phyloP scores from a whole-genome alignment of 2,329 filamentous ascomycete species.

The Fusarium avenaceum region DNA sequence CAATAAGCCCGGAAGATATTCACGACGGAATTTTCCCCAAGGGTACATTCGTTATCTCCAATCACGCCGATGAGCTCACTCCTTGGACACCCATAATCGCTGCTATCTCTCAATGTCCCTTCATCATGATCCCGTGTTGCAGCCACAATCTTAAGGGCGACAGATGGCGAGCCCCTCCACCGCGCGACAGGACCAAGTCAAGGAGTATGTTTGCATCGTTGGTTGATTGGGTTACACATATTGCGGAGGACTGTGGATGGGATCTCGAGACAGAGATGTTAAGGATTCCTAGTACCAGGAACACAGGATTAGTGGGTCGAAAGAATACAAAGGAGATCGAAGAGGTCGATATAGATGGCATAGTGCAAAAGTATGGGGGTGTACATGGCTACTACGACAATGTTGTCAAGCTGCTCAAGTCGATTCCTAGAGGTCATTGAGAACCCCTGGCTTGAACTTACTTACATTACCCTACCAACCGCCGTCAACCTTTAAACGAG shows the following conservation, averaged over 20 bases:
- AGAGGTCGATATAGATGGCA: conserved; percentile 57
- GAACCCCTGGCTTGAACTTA: not conserved
- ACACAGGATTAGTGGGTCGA: conserved; percentile 83
- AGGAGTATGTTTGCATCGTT: conserved; percentile 86
- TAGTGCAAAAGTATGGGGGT: conserved; percentile 68
- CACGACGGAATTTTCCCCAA: conserved; percentile 76
- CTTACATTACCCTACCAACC: not conserved
- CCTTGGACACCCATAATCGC: conserved; percentile 95
- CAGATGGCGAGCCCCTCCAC: conserved; percentile 75
- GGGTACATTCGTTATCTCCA: conserved; percentile 93
- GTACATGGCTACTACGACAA: conserved; percentile 70
- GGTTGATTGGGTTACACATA: conserved; percentile 79
- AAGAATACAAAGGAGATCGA: conserved; percentile 49
- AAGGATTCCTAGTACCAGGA: conserved; percentile 91
- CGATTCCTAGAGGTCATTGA: conserved; percentile 45
- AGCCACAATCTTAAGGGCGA: conserved; percentile 87
- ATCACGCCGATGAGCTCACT: conserved; percentile 96
- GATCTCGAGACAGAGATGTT: conserved; percentile 85
- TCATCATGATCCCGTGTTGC: conserved; percentile 95
- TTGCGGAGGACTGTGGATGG: conserved; percentile 81
- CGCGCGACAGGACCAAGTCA: conserved; percentile 62
- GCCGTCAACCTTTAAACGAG: not conserved
- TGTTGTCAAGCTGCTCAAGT: conserved; percentile 72
- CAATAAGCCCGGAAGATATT: conserved; percentile 44
- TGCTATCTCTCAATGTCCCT: conserved; percentile 79